Evolutionary conservation across 169 alveolate species (phyloP).

Genomic region (Plasmodium malariae): DNA sequence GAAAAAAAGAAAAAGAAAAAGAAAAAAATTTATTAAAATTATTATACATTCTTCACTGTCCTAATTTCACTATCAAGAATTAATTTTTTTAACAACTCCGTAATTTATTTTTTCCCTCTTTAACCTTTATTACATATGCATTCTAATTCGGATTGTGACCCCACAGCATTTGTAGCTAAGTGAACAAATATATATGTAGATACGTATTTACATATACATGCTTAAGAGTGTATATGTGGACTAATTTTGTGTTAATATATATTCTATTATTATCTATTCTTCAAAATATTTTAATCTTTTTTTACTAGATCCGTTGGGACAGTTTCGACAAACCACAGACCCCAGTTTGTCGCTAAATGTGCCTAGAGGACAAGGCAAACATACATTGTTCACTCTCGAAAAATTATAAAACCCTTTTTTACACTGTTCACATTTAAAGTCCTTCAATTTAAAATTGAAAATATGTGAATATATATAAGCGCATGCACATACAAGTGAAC

Average conservation of each 20-base stretch:
- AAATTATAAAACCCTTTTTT: constrained; percentile 63
- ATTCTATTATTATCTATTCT: background rate
- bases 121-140: constrained; percentile 61
- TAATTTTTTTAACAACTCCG: no score
- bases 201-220: background rate
- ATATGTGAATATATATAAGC: background rate
- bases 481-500: background rate
- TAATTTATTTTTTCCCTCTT: constrained; percentile 16
- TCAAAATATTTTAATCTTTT: no score
- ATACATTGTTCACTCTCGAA: constrained; percentile 56
- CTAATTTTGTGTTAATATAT: background rate
- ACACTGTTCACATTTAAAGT: constrained; percentile 50
- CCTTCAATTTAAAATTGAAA: constrained; percentile 8
- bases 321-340: constrained; percentile 37
- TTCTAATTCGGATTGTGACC: constrained; percentile 24
- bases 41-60: background rate
- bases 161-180: constrained; percentile 35
- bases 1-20: no score
- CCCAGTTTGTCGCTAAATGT: constrained; percentile 41
- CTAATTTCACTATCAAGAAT: no score
- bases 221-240: background rate
- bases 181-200: constrained; percentile 6
- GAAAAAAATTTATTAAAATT: no score
- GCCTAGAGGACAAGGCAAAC: constrained; percentile 71
- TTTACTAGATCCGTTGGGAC: constrained; percentile 74